Base-by-base conservation (phyloP, 2,329 filamentous ascomycete genomes). In the Aspergillus udagawae region DNA sequence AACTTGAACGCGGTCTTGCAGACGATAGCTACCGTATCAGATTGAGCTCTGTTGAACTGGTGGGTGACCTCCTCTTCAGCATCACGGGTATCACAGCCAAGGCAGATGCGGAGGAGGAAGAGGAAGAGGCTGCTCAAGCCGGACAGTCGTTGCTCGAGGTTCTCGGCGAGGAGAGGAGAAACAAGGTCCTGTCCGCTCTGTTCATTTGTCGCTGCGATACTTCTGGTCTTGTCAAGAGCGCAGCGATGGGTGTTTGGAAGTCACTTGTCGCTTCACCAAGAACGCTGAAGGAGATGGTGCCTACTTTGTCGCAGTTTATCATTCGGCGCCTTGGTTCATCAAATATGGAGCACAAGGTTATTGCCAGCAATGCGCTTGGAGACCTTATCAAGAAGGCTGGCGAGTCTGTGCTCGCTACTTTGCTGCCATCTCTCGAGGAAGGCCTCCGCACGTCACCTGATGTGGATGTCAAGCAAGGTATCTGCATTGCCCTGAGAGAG, bases 191-290 rank as follows among this genome's bases (percentile, higher is more conserved):
- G 21, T 97, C 94, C n/a, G 91, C 93, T 5, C 82, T 99, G 51
- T 99, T 97, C 73, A 95, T 99, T 63, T 97, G 94, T 77, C 90
- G 95, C 61, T 96, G 92, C 79, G 94, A 99, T 80, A 99, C 95
- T 32, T 92, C 94, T 59, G 90, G 89, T 53, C 82, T 95, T 56
- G 94, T 99, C 55, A 91, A 93, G 58, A 86, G 89, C 51, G 93
- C 93, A 45, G 92, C 95, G 32, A 87, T 97, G 70, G 85, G 86
- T 65, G 93, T 99, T 50, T 99, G 94, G 94, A 99, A 99, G 79
- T 92, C 92, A 58, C 81, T 97, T 68, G 94, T 99, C 49, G 90
- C 93, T 57, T 93, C 89, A 59, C 94, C 94, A 32, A 88, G 87
- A 65, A 97, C 90, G 14, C 86, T 99, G 68, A 96, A 96, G 78